These are phyloP conservation scores for Onygena corvina DNA, from an alignment of 2,329 filamentous ascomycete genomes.

Conservation along the genomic window DNA sequence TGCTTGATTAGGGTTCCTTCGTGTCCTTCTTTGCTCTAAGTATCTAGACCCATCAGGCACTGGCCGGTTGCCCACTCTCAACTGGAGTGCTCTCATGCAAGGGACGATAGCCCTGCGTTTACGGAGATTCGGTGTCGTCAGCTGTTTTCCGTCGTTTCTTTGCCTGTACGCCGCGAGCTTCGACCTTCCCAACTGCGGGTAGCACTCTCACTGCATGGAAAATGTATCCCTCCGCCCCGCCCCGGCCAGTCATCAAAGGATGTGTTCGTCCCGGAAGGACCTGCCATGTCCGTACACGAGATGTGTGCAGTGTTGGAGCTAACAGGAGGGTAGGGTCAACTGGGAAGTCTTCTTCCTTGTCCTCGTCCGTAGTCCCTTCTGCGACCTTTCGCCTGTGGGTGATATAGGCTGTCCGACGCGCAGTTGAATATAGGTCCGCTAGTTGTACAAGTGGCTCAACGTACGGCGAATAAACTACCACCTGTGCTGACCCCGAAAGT, in stretches of 20 bases:
- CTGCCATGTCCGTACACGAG: conserved; percentile 70
- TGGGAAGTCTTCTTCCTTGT: conserved; percentile 58
- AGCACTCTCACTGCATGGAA: conserved; percentile 73
- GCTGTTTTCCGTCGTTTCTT: conserved; percentile 52
- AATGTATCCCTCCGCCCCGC: conserved; percentile 80
- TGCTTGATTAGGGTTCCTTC: background rate
- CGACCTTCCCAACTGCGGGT: conserved; percentile 65
- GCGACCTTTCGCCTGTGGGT: conserved; percentile 23
- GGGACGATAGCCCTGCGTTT: background rate
- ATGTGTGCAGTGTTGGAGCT: conserved; percentile 68
- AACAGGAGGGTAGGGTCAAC: conserved; percentile 77
- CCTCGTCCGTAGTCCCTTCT: conserved; percentile 22
- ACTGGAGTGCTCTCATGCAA: background rate
- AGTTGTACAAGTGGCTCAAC: conserved; percentile 67
- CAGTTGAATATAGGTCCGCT: conserved; percentile 73
- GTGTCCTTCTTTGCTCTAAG: background rate
- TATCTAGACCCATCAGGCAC: background rate
- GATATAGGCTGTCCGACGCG: conserved; percentile 61
- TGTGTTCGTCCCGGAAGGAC: conserved; percentile 85
- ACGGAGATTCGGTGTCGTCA: background rate
- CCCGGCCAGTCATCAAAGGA: conserved; percentile 79
- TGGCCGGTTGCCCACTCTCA: too few relatives aligned
- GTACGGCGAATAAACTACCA: conserved; percentile 73
- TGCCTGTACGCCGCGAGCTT: conserved; percentile 63
- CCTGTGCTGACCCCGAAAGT: conserved; percentile 66